Evolutionary conservation across 1,139 yeast genomes (phyloP), one percentile per base, ranked within the genome.

Genomic region (Pichia sp.): DNA sequence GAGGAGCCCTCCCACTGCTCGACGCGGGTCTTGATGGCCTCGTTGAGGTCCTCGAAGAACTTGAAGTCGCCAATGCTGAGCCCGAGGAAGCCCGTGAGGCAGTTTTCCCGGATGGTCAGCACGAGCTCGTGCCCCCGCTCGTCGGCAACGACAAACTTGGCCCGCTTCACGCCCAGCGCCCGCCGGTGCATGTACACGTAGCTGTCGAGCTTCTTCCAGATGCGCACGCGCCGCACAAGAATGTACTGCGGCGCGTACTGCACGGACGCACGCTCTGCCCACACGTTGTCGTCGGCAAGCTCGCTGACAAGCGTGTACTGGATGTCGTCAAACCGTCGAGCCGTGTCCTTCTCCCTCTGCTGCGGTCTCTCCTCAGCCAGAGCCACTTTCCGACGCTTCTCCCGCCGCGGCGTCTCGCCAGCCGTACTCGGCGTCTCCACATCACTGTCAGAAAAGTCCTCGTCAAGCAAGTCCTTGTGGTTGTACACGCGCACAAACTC

Each of bases 281-380:
- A 23, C 10, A 16, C 29, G 45, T 30, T 30, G 13, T 13, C 11
- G 8, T 45, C 10, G 2, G 36, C 40, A 3, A 54, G 31, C 5
- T 54, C 54, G 1, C 23, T 38, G 4, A 54, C 16, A 3, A 54
- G 46, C 16, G 51, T 34, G 19, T 54, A 54, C 13, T 42, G 41
- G 2, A 41, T 41, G 47, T 31, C 38, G 4, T 29, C 42, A 13
- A 19, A 32, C 47, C 44, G 41, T 16, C 42, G 29, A 7, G 42
- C 7, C 15, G 13, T 7, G 19, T 8, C 8, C 7, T 5, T 16
- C 23, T 13, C 29, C 26, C n/a, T n/a, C n/a, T n/a, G n/a, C 26
- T 23, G 26, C 26, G 26, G 26, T 23, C 26, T 23, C 26, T 23
- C 26, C 26, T 23, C 26, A 23, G 26, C 26, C 26, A 23, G 26